phyloP scores from a whole-genome alignment of 495 filamentous ascomycete species.

The Jackrogersella multiformis region DNA sequence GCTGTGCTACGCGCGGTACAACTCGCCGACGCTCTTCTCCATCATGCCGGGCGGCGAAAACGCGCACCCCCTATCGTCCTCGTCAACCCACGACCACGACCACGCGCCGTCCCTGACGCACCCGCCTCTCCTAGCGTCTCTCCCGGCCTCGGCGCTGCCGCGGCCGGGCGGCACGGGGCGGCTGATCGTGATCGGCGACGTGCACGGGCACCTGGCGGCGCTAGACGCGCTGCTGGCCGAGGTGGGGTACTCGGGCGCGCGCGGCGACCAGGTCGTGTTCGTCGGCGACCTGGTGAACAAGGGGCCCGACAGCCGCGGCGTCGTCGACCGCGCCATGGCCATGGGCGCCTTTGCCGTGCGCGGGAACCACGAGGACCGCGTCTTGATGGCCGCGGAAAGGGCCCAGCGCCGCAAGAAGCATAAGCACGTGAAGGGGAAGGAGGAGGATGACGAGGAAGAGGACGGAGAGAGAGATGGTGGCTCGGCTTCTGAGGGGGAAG shows the following conservation, averaged over 20 bases:
- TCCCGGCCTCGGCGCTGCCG: conserved; percentile 51
- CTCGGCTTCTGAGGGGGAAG: neutral
- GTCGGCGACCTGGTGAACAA: conserved; percentile 88
- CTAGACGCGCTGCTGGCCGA: conserved; percentile 73
- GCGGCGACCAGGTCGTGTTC: conserved; percentile 80
- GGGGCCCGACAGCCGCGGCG: conserved; percentile 83
- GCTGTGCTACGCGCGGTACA: conserved; percentile 27
- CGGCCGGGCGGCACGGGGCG: conserved; percentile 30
- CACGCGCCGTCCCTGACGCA: conserved; percentile 44
- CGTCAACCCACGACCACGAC: conserved; percentile 36
- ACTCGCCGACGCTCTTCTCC: too few species aligned
- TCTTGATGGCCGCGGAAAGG: too few species aligned
- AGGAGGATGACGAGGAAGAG: too few species aligned
- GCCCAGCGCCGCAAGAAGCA: conserved; percentile 46
- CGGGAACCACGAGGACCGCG: conserved; percentile 91
- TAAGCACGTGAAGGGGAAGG: conserved; percentile 23
- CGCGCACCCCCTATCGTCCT: neutral
- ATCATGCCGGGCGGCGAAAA: neutral
- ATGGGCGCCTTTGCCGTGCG: conserved; percentile 80
- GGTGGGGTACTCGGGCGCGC: conserved; percentile 65
- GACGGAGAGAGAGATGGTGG: neutral
- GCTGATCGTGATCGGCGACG: conserved; percentile 85
- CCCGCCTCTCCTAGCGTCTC: conserved; percentile 45
- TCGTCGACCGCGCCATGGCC: conserved; percentile 75
- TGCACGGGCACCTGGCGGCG: conserved; percentile 82